Base-by-base conservation (phyloP, 2,329 filamentous ascomycete species). In the Immersiporthe knoxdaviesiana region DNA sequence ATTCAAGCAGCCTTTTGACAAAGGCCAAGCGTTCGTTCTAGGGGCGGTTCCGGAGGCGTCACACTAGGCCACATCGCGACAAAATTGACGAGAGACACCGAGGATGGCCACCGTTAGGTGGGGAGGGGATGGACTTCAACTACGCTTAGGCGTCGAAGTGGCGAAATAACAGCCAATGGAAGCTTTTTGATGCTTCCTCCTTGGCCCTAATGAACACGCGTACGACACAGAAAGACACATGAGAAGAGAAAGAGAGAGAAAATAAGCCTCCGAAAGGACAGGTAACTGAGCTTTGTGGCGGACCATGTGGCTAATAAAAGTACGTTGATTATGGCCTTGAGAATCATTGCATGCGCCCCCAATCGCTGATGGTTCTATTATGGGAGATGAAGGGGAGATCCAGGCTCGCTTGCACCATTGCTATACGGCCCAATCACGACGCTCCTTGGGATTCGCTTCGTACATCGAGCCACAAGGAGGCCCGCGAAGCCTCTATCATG, bases 31-130 rank as follows among this genome's bases (percentile, higher is more conserved):
- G 11, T 24, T 27, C 16, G 21, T 39, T 24, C n/a, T 32, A 41
- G 37, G 58, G 32, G 37, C 63, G 56, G 64, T 64, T 67, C 70
- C 68, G 62, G 6, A n/a, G 35, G 35, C 41, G 54, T 60, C 39
- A 72, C 78, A 75, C 79, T 80, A 81, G 77, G 74, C 78, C 76
- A 65, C 75, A 75, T 79, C 78, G 73, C 75, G 78, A 78, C 76
- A 80, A 79, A 73, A 78, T 81, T 79, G 75, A 79, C 79, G 79
- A 81, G 73, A 69, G 35, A 67, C 67, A 67, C 73, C 24, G 67
- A 61, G 67, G 41, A 66, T 24, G 61, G 6, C 21, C 37, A 32
- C 32, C 32, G 10, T 65, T n/a, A 32, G 30, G 30, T n/a, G n/a
- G n/a, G n/a, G n/a, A n/a, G n/a, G n/a, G n/a, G n/a, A n/a, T n/a